Evolutionary conservation across 2,329 filamentous ascomycete species (phyloP).

Genomic region (Claviceps pusilla): DNA sequence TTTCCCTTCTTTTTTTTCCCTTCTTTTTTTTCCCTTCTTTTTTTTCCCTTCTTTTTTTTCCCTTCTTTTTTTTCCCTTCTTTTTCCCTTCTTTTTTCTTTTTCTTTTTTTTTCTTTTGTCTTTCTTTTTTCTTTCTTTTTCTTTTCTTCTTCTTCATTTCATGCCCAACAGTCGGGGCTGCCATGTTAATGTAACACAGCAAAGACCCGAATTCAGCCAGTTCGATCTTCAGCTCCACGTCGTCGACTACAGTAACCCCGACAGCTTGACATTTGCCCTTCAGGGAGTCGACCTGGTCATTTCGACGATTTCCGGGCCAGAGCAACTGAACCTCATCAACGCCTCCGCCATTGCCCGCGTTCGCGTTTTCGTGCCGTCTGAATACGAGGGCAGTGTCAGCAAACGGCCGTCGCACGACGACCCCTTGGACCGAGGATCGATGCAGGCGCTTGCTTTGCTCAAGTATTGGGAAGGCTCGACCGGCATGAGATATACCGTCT

Average conservation of each 20-base stretch:
- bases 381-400: slow-evolving; percentile 53
- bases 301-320: slow-evolving; percentile 51
- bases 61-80: too few relatives aligned
- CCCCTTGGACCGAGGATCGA: slow-evolving; percentile 45
- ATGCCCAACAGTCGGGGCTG: background rate
- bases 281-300: slow-evolving; percentile 60
- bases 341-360: slow-evolving; percentile 52
- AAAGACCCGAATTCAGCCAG: slow-evolving; percentile 36
- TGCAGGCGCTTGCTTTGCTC: slow-evolving; percentile 40
- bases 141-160: background rate
- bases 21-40: background rate
- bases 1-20: background rate
- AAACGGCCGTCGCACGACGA: slow-evolving; percentile 37
- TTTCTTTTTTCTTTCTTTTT: too few relatives aligned
- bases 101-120: too few relatives aligned
- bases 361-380: slow-evolving; percentile 56
- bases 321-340: slow-evolving; percentile 58
- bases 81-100: too few relatives aligned
- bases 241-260: slow-evolving; percentile 49
- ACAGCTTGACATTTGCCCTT: slow-evolving; percentile 48
- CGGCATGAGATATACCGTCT: slow-evolving; percentile 52
- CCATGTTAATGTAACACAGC: slow-evolving; percentile 22
- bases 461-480: slow-evolving; percentile 34
- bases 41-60: too few relatives aligned
- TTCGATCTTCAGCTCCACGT: slow-evolving; percentile 50